Percentiles rank a stretch among this genome's conserved stretches.
phyloP scores from a whole-genome alignment of 805 yeast species.

The Myxozyma nipponensis region DNA sequence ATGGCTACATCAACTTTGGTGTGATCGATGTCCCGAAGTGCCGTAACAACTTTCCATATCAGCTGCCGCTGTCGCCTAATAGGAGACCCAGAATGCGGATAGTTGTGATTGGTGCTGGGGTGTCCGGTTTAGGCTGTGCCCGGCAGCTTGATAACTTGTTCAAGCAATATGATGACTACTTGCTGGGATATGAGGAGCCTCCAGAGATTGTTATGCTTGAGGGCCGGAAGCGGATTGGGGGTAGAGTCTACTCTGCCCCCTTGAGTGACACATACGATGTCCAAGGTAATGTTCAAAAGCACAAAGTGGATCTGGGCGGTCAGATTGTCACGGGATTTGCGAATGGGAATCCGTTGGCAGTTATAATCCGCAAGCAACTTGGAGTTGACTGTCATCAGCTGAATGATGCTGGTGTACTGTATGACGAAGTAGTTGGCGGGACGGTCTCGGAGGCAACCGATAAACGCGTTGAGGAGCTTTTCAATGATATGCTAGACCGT shows the following conservation, averaged over 20 bases:
- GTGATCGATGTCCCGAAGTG: conserved; percentile 36
- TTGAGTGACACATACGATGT: conserved; percentile 25
- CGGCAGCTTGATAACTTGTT: conserved; percentile 79
- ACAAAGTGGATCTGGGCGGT: conserved; percentile 40
- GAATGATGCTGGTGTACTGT: conserved; percentile 34
- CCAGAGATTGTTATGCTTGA: conserved; percentile 42
- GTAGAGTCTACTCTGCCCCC: conserved; percentile 41
- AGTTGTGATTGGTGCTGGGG: conserved; percentile 90
- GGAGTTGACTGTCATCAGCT: conserved; percentile 41
- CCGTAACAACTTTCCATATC: conserved; percentile 24
- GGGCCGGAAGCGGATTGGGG: conserved; percentile 43
- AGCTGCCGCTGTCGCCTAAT: conserved; percentile 25
- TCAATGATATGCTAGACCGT: conserved; percentile 38
- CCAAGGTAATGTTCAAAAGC: conserved; percentile 4
- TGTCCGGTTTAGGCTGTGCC: conserved; percentile 95
- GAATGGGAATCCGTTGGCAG: conserved; percentile 42
- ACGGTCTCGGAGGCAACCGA: conserved; percentile 33
- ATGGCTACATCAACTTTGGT: conserved; percentile 45
- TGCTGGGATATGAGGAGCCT: conserved; percentile 38
- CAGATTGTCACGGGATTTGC: conserved; percentile 42
- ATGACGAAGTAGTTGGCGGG: conserved; percentile 37
- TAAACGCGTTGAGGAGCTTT: conserved; percentile 37
- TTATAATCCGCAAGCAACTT: conserved; percentile 41
- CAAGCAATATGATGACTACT: conserved; percentile 36
- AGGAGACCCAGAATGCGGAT: conserved; percentile 44